Base-by-base conservation (phyloP, 1,284 basidiomycete genomes). In the Phylloporus gajari region DNA sequence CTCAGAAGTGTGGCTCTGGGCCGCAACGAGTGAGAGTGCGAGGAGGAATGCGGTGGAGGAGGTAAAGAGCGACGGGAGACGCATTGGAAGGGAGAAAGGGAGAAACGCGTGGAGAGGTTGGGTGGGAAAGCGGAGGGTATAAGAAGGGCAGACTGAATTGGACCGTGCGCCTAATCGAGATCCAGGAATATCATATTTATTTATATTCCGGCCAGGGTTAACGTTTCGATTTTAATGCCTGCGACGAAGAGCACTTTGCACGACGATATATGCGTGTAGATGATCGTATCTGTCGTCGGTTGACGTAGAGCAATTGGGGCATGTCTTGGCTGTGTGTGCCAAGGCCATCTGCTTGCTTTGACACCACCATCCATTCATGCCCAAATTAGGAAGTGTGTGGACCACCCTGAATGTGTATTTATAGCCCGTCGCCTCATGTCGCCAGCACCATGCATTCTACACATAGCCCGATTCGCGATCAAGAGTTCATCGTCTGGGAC, bases 1-100 rank as follows among this genome's bases (percentile, higher is more conserved):
- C 70, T 87, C 86, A 0, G 80, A 76, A 0, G 79, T 78, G 69
- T 79, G 83, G 44, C 76, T 74, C 61, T 81, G 80, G 0, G 83
- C 81, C 1, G 46, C 19, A 13, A 66, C 74, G 8, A 71, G 25
- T 5, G 64, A 17, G 9, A 67, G 32, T 8, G 68, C 65, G 62
- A 74, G 63, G 66, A 79, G 8, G 56, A 38, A 62, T 23, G 32
- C 40, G 62, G 66, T 25, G 5, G 64, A 25, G 30, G 23, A 38
- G 8, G 67, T 59, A 78, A 79, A 19, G 80, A 80, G 27, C 58
- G 78, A 80, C 77, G 67, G 38, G 30, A 64, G 63, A 63, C 61
- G 73, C 79, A 80, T 80, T 46, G 58, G 12, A 13, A 25, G 3
- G 46, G 46, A 46, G 48, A n/a, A 23, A 61, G 5, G 27, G 51